phyloP scores from a whole-genome alignment of 495 filamentous ascomycete genomes.

The Hypoxylon fuscum region DNA sequence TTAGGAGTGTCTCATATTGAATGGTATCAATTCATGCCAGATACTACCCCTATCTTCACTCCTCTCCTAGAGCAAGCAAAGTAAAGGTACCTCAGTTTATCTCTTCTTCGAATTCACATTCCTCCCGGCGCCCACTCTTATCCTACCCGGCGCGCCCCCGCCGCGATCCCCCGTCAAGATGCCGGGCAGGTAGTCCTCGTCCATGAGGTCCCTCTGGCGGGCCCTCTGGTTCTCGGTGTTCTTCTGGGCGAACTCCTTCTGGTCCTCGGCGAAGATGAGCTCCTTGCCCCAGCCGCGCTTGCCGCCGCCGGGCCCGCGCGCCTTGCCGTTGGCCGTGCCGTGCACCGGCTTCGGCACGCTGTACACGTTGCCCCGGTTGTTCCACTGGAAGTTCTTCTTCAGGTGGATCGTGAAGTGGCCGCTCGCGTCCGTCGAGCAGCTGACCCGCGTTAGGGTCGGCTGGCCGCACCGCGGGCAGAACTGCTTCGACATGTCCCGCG shows the following conservation, averaged over 20 bases:
- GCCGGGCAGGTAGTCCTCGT: slow-evolving; percentile 88
- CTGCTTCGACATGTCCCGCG: slow-evolving; percentile 85
- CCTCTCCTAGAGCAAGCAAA: too few relatives aligned
- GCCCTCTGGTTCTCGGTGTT: slow-evolving; percentile 67
- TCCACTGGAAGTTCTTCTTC: slow-evolving; percentile 96
- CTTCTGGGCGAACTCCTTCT: slow-evolving; percentile 86
- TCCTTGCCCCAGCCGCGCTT: slow-evolving; percentile 84
- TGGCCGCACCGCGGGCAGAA: slow-evolving; percentile 95
- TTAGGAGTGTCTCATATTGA: too few relatives aligned
- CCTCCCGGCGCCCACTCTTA: slow-evolving; percentile 84
- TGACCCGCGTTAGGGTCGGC: slow-evolving; percentile 83
- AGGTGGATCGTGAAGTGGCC: slow-evolving; percentile 89
- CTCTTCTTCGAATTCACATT: slow-evolving; percentile 85
- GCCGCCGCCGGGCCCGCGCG: slow-evolving; percentile 71
- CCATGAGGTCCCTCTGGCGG: slow-evolving; percentile 87
- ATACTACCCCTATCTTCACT: too few relatives aligned
- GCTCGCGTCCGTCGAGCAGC: slow-evolving; percentile 79
- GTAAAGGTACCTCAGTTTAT: slow-evolving; percentile 26
- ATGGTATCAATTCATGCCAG: too few relatives aligned
- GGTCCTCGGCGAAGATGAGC: slow-evolving; percentile 90
- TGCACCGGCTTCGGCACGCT: slow-evolving; percentile 91
- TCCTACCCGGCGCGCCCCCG: slow-evolving; percentile 66
- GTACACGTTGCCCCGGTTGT: slow-evolving; percentile 87
- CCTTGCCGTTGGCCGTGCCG: slow-evolving; percentile 80
- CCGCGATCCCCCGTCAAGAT: slow-evolving; percentile 83